Conservation (phyloP, 2,329 filamentous ascomycete genomes). For the Xylariomycetidae sp. region DNA sequence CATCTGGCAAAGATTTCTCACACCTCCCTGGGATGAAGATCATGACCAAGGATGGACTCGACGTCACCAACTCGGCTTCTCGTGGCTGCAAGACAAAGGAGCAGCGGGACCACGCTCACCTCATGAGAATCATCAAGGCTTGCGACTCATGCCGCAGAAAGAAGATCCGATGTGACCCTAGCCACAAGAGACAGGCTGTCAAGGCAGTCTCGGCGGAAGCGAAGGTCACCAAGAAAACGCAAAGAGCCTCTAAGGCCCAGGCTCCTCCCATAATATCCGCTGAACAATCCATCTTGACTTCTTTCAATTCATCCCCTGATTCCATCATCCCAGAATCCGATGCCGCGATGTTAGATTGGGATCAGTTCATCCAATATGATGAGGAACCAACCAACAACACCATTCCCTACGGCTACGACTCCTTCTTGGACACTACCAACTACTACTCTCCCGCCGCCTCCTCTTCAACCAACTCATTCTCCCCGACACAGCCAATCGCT, state of each 20-base stretch:
- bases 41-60: conserved; percentile 57
- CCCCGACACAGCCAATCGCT: conserved; percentile 29
- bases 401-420: conserved; percentile 38
- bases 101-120: conserved; percentile 61
- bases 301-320: conserved; percentile 14
- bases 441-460: conserved; percentile 35
- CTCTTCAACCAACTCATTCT: conserved; percentile 24
- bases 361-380: conserved; percentile 43
- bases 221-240: conserved; percentile 40
- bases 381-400: conserved; percentile 29
- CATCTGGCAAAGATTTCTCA: conserved; percentile 39
- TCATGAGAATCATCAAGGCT: conserved; percentile 65
- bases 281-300: conserved; percentile 6
- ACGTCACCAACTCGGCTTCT: conserved; percentile 59
- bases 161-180: conserved; percentile 60
- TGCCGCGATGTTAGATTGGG: conserved; percentile 34
- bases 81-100: conserved; percentile 63
- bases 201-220: conserved; percentile 26
- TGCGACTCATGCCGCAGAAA: conserved; percentile 58
- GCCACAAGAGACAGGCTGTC: conserved; percentile 47
- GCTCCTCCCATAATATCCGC: conserved; percentile 12
- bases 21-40: conserved; percentile 62
- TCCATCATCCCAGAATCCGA: conserved; percentile 14
- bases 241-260: conserved; percentile 19
- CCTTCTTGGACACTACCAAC: conserved; percentile 39